Conservation (phyloP, 768 basidiomycete species). For the Suillus cothurnatus region DNA sequence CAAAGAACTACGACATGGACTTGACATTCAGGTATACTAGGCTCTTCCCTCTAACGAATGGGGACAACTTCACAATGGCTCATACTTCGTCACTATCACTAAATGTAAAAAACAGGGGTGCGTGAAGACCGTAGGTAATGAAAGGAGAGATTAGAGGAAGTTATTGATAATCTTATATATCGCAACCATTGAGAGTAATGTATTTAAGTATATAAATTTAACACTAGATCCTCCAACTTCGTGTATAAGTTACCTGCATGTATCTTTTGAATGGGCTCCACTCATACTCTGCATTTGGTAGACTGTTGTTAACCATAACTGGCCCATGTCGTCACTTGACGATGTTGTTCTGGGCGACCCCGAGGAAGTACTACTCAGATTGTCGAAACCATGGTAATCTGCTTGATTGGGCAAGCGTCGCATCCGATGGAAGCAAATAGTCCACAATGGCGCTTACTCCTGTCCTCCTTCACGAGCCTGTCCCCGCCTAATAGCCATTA, state of each 20-base stretch:
- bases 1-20: slow-evolving; percentile 90
- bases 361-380: slow-evolving; percentile 83
- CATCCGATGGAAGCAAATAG: background rate
- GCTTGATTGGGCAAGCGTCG: background rate
- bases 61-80: slow-evolving; percentile 79
- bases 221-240: slow-evolving; percentile 32
- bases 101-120: slow-evolving; percentile 65
- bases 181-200: background rate
- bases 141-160: slow-evolving; percentile 79
- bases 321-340: slow-evolving; percentile 92
- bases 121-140: slow-evolving; percentile 79
- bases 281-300: slow-evolving; percentile 60
- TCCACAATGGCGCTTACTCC: background rate
- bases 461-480: background rate
- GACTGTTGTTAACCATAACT: slow-evolving; percentile 88
- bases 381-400: background rate
- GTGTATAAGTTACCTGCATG: slow-evolving; percentile 70
- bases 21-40: slow-evolving; percentile 94
- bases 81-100: slow-evolving; percentile 78
- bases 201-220: slow-evolving; percentile 1
- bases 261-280: background rate
- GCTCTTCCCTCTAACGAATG: slow-evolving; percentile 71
- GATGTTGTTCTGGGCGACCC: slow-evolving; percentile 92
- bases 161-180: slow-evolving; percentile 73
- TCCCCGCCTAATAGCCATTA: background rate